These are phyloP conservation scores for Pythium apleroticum DNA, from an alignment of 352 stramenopile genomes.

Conservation along the genomic window DNA sequence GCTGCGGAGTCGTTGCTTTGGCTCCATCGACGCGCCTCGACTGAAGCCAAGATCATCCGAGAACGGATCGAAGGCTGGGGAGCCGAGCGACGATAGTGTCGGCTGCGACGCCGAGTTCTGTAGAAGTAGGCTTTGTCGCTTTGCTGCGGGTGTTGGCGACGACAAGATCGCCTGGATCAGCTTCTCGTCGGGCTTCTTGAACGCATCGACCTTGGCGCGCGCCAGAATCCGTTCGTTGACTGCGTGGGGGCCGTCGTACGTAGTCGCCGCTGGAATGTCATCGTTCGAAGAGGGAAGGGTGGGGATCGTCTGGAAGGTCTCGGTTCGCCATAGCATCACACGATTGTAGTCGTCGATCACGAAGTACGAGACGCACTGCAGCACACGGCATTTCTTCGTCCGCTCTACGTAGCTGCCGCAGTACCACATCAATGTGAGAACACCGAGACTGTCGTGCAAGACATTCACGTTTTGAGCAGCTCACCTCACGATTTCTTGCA, in stretches of 20 bases:
- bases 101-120: slow-evolving; percentile 34
- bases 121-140: slow-evolving; percentile 33
- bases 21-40: slow-evolving; percentile 2
- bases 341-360: slow-evolving; percentile 53
- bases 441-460: not conserved
- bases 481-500: slow-evolving; percentile 46
- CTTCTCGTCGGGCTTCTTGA: slow-evolving; percentile 52
- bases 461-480: not conserved
- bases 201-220: slow-evolving; percentile 51
- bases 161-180: slow-evolving; percentile 74
- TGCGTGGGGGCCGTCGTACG: slow-evolving; percentile 56
- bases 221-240: slow-evolving; percentile 64
- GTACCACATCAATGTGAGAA: not conserved
- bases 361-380: slow-evolving; percentile 52
- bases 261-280: not conserved
- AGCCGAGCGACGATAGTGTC: slow-evolving; percentile 18
- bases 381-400: slow-evolving; percentile 65
- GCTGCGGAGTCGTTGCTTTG: slow-evolving; percentile 30
- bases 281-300: slow-evolving; percentile 1
- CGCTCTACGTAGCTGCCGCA: slow-evolving; percentile 50
- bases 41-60: slow-evolving; percentile 20
- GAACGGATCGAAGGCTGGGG: slow-evolving; percentile 38
- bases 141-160: slow-evolving; percentile 41
- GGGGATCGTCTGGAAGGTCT: slow-evolving; percentile 51
- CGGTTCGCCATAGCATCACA: slow-evolving; percentile 60